Evolutionary conservation across 2,329 filamentous ascomycete species (phyloP), one percentile per base, ranked within the genome.

Genomic region (Fusarium xylarioides): DNA sequence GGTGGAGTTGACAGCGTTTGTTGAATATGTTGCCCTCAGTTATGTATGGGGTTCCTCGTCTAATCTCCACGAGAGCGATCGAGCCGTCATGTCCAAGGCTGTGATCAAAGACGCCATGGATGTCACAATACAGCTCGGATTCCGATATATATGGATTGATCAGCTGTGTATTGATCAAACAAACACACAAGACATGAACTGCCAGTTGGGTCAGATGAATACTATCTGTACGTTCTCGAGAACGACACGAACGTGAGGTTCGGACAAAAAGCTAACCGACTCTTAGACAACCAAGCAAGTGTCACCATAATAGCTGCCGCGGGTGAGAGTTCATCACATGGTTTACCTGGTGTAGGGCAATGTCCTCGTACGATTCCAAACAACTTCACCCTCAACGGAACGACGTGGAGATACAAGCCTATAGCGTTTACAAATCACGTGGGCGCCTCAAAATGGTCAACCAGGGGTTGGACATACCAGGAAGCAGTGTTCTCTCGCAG

Each of bases 91-190:
- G 10, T 30, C 44, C 9, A 11, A 47, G 1, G 46, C 46, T 1
- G 28, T 49, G 10, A n/a, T 49, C 0, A 11, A 3, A 16, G 26
- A 49, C 14, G 46, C 46, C 19, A 49, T 49, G 4, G 1, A 3
- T 4, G 28, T 49, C 2, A 49, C 28, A 9, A 0, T 16, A 1
- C 0, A 0, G 4, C 19, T 49, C 2, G 46, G 28, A n/a, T n/a
- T 49, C 11, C 46, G 28, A 6, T n/a, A 49, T 11, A 0, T 49
- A 12, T 49, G 46, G 46, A 5, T 49, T 12, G 46, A 49, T n/a
- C 46, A 30, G 1, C 14, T 49, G 0, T 49, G 28, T 3, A 30
- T 49, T 6, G 46, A 49, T 18, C 46, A 49, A 5, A 16, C 0
- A 30, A 49, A 1, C 4, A 15, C 21, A 0, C 0, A 49, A 16